Conservation (phyloP, 148 eudicot genomes). For the Fallopia convolvulus region DNA sequence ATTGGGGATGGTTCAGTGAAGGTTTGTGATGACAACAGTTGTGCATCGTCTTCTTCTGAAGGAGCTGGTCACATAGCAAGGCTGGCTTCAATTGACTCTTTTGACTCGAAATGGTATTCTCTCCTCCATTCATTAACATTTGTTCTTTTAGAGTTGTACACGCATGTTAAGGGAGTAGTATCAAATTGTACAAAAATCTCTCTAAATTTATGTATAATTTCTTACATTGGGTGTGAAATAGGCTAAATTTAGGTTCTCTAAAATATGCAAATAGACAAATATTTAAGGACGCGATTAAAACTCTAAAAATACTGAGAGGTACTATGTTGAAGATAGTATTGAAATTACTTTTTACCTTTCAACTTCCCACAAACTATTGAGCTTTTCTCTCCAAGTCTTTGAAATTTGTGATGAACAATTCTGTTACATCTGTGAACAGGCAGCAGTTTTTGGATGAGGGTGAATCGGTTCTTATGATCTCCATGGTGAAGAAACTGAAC, state of each 20-base stretch:
- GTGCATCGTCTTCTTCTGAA: conserved; percentile 59
- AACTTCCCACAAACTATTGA: background rate
- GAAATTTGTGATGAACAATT: background rate
- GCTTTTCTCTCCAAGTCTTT: background rate
- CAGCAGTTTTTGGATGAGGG: conserved; percentile 90
- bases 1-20: conserved; percentile 57
- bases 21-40: conserved; percentile 47
- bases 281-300: too few species aligned
- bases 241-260: too few species aligned
- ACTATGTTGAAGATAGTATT: background rate
- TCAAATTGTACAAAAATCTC: too few species aligned
- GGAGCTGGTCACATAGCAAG: conserved; percentile 58
- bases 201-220: too few species aligned
- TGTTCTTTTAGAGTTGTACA: too few species aligned
- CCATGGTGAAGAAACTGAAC: conserved; percentile 88
- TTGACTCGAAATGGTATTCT: conserved; percentile 85
- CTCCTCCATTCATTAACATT: too few species aligned
- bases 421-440: conserved; percentile 35
- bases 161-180: too few species aligned
- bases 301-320: too few species aligned
- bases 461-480: conserved; percentile 93
- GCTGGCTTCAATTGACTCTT: conserved; percentile 96
- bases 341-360: too few species aligned
- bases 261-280: too few species aligned
- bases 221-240: too few species aligned